Percentiles rank a stretch among this genome's conserved stretches.
These are phyloP conservation scores for Gentiana straminea DNA, from an alignment of 257 asterid genomes.

Conservation along the genomic window DNA sequence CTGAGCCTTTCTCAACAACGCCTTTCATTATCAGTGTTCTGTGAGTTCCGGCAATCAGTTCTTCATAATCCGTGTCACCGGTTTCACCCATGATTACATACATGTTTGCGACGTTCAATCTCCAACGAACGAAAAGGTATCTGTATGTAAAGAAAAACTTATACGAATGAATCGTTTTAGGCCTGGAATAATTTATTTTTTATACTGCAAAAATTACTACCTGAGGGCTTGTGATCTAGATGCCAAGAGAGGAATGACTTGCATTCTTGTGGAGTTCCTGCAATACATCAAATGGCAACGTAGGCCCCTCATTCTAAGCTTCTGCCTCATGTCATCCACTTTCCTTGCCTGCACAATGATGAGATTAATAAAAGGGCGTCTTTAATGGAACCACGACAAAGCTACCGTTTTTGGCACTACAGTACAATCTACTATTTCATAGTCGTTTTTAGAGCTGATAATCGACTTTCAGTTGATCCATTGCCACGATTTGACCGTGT, in stretches of 20 bases:
- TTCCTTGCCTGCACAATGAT: conserved; percentile 45
- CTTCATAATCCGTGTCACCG: conserved; percentile 83
- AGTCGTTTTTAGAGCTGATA: too few species aligned
- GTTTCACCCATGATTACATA: conserved; percentile 77
- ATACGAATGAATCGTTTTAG: too few species aligned
- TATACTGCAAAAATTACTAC: conserved; percentile 15
- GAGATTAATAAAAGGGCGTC: too few species aligned
- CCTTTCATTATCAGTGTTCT: conserved; percentile 60
- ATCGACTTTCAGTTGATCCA: too few species aligned
- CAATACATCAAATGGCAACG: conserved; percentile 86
- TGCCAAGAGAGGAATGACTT: conserved; percentile 74
- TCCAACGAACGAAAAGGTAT: conserved; percentile 84
- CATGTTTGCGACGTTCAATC: conserved; percentile 68
- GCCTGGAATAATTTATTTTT: too few species aligned
- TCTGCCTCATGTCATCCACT: conserved; percentile 80
- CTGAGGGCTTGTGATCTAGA: conserved; percentile 92
- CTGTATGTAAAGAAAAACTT: conserved; percentile 15
- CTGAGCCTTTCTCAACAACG: conserved; percentile 53
- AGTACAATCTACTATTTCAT: too few species aligned
- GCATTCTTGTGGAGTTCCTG: conserved; percentile 78
- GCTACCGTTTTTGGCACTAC: too few species aligned
- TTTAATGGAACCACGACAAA: too few species aligned
- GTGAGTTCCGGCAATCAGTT: conserved; percentile 67
- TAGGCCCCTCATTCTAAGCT: conserved; percentile 81
- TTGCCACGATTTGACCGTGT: too few species aligned